phyloP scores from a whole-genome alignment of 2,329 filamentous ascomycete genomes.

The Aspergillus luchuensis region DNA sequence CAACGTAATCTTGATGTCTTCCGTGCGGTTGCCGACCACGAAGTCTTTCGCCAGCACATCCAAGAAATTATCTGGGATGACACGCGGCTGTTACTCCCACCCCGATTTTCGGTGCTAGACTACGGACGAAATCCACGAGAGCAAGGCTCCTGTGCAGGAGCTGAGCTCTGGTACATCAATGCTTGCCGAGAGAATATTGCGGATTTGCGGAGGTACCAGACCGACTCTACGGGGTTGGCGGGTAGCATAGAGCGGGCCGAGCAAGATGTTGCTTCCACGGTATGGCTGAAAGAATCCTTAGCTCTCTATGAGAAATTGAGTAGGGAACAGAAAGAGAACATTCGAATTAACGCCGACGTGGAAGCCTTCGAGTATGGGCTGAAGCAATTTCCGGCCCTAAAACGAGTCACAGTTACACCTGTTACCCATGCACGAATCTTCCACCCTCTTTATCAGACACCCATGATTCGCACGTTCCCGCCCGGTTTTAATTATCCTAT shows the following conservation, averaged over 20 bases:
- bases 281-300: neutral
- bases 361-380: constrained; percentile 35
- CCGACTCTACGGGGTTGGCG: neutral
- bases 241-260: neutral
- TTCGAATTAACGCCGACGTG: constrained; percentile 4
- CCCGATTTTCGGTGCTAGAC: neutral
- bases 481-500: constrained; percentile 45
- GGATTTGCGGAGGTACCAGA: constrained; percentile 20
- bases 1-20: constrained; percentile 43
- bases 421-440: constrained; percentile 42
- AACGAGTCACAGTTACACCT: constrained; percentile 43
- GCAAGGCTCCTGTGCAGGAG: neutral
- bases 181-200: constrained; percentile 17
- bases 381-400: constrained; percentile 38
- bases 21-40: constrained; percentile 40
- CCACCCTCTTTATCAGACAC: constrained; percentile 45
- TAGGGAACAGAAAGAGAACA: neutral
- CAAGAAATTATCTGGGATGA: constrained; percentile 44
- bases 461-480: constrained; percentile 46
- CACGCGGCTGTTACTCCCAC: constrained; percentile 12
- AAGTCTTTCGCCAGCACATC: constrained; percentile 33
- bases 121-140: neutral
- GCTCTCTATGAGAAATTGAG: neutral
- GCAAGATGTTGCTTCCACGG: neutral
- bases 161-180: constrained; percentile 19